Base-by-base conservation (phyloP, 192 early-diverging fungal species). In the Backusella tuberculispora region DNA sequence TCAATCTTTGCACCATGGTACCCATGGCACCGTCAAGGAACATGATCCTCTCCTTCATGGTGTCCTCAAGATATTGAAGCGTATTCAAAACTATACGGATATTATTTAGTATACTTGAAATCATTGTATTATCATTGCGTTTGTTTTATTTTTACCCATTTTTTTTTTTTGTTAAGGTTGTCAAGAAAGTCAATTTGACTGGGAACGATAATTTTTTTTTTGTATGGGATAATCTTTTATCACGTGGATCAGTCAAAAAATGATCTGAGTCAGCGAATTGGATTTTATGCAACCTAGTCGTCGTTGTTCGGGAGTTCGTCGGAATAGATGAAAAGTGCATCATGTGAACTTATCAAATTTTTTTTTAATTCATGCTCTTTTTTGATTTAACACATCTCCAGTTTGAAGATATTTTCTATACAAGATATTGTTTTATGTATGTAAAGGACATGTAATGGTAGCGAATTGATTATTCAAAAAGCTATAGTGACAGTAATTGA, bases 11-110 rank as follows among this genome's bases (percentile, higher is more conserved):
- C 76, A 98, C 93, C 90, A 94, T 88, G 46, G 93, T 94, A 56
- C 95, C 95, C 96, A 98, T 97, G n/a, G 92, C 96, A 66, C 96
- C 97, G 80, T 98, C 97, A 63, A 98, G 89, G 85, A 93, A 96
- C 92, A 98, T 95, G 83, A 98, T 97, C 69, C 95, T 87, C 85
- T 93, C 86, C 71, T 83, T 83, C 66, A 97, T 84, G 34, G 91
- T 92, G 76, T 89, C 79, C 67, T 89, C 87, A 41, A 98, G 89
- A 77, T 95, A 95, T 69, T 85, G 86, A 72, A 81, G 74, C 45
- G 85, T 71, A 82, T 88, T 84, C 80, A 34, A 17, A 3, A 42
- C 68, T 47, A 46, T 46, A 43, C 5, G 21, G 24, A 60, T 60
- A 12, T 0, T 8, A 60, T n/a, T 19, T 19, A 5, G 53, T 29